A percentile compares a stretch with the other conserved stretches of the same genome.
These are phyloP conservation scores for Saccharomyces kudriavzevii DNA, from an alignment of 805 yeast species.

Conservation along the genomic window DNA sequence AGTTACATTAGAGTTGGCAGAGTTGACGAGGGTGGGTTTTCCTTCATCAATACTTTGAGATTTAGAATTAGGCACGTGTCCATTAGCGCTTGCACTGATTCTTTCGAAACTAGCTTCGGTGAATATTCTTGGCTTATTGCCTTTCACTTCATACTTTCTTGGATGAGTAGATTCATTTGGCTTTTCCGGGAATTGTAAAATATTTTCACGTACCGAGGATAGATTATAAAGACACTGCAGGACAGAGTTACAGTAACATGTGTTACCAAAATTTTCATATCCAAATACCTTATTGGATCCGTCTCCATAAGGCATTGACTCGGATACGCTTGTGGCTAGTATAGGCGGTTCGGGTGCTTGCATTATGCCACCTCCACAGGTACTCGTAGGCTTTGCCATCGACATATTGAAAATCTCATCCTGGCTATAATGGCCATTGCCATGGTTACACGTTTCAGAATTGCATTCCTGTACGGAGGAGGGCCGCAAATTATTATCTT, in stretches of 20 bases:
- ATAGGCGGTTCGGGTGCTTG: not conserved
- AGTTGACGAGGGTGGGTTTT: not conserved
- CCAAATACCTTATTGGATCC: slow-evolving; percentile 69
- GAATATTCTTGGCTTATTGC: slow-evolving; percentile 30
- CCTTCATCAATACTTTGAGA: not conserved
- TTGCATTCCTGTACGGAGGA: not conserved
- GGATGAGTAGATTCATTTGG: slow-evolving; percentile 25
- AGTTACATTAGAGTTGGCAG: not conserved
- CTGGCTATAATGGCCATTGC: not conserved
- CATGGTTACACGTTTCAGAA: not conserved
- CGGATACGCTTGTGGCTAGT: slow-evolving; percentile 1
- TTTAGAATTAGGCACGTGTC: slow-evolving; percentile 3
- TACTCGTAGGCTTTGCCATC: not conserved
- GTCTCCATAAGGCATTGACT: slow-evolving; percentile 47
- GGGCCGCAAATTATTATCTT: not conserved
- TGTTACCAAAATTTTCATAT: slow-evolving; percentile 78
- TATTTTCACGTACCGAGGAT: slow-evolving; percentile 51
- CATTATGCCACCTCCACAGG: not conserved
- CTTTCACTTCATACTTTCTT: slow-evolving; percentile 35
- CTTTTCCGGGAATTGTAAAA: slow-evolving; percentile 42
- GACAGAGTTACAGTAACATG: slow-evolving; percentile 91
- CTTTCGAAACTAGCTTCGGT: slow-evolving; percentile 18
- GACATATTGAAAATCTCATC: not conserved
- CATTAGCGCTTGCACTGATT: not conserved
- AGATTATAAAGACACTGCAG: slow-evolving; percentile 79